Evolutionary conservation across 179 eudicot species (phyloP).

Genomic region (Vitellaria paradoxa): DNA sequence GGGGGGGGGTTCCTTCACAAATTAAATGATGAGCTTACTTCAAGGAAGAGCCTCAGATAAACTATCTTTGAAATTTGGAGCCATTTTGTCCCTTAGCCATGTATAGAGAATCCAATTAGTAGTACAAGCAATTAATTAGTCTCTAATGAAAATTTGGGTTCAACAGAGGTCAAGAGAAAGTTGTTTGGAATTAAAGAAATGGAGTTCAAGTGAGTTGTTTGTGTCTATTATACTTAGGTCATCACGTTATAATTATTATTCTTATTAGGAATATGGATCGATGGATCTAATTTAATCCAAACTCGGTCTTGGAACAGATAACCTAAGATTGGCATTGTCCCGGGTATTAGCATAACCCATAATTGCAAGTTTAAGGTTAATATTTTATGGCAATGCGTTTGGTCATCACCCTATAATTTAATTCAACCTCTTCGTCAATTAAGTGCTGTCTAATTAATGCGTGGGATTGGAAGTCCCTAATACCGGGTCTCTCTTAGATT

Average conservation of each 20-base stretch:
- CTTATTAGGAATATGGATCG: neutral
- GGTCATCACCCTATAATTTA: too few relatives aligned
- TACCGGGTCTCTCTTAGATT: neutral
- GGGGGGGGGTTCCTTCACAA: constrained; percentile 5
- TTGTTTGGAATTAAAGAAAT: constrained; percentile 17
- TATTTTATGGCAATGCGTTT: neutral
- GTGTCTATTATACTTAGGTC: constrained; percentile 15
- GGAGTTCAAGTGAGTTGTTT: constrained; percentile 19
- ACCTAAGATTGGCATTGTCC: constrained; percentile 18
- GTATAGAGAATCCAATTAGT: constrained; percentile 7
- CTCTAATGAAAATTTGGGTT: constrained; percentile 10
- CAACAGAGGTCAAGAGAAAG: constrained; percentile 25
- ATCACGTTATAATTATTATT: constrained; percentile 9
- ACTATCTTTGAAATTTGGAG: constrained; percentile 13
- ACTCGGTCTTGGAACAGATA: constrained; percentile 15
- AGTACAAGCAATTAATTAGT: constrained; percentile 9
- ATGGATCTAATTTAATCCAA: neutral
- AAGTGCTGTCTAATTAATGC: neutral
- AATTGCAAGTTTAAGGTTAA: neutral
- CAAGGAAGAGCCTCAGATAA: constrained; percentile 17
- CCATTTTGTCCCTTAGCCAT: constrained; percentile 8
- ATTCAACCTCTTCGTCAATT: neutral
- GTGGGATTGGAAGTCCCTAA: neutral
- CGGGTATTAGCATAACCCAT: constrained; percentile 10
- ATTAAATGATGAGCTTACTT: constrained; percentile 9